phyloP scores from a whole-genome alignment of 2,329 filamentous ascomycete genomes.

The Colletotrichum aenigma region DNA sequence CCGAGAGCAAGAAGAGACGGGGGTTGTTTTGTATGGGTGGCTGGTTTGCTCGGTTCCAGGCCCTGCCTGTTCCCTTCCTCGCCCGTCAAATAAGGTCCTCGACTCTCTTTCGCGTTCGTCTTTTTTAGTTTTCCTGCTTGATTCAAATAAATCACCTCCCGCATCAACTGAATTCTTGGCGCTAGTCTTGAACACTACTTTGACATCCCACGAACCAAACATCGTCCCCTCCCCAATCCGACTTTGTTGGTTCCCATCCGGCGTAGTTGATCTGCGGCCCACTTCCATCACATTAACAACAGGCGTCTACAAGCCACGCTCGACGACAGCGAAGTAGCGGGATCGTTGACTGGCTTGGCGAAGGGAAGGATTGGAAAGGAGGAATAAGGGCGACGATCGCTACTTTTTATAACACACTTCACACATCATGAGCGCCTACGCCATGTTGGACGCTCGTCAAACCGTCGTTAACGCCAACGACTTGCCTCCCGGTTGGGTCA shows the following conservation, averaged over 20 bases:
- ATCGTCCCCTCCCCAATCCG: background rate
- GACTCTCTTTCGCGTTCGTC: background rate
- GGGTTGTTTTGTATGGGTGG: background rate
- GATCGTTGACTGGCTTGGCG: background rate
- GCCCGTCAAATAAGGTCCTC: background rate
- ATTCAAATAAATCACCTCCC: conserved; percentile 10
- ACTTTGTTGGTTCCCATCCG: background rate
- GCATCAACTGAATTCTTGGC: conserved; percentile 3
- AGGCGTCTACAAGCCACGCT: background rate
- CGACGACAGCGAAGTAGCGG: background rate
- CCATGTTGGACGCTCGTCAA: conserved; percentile 12
- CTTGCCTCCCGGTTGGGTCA: conserved; percentile 28
- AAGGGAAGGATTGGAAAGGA: background rate
- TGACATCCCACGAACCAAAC: background rate
- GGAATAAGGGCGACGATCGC: background rate
- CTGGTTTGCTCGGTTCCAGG: background rate
- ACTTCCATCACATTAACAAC: background rate
- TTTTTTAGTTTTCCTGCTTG: background rate
- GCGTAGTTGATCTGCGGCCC: conserved; percentile 16
- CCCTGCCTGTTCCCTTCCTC: background rate
- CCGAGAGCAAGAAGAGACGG: background rate
- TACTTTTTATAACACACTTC: background rate
- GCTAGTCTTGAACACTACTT: background rate
- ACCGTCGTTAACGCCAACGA: conserved; percentile 12
- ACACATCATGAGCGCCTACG: conserved; percentile 2